Evolutionary conservation across 805 yeast genomes (phyloP).

Genomic region (Pichia rugopelliculosa): DNA sequence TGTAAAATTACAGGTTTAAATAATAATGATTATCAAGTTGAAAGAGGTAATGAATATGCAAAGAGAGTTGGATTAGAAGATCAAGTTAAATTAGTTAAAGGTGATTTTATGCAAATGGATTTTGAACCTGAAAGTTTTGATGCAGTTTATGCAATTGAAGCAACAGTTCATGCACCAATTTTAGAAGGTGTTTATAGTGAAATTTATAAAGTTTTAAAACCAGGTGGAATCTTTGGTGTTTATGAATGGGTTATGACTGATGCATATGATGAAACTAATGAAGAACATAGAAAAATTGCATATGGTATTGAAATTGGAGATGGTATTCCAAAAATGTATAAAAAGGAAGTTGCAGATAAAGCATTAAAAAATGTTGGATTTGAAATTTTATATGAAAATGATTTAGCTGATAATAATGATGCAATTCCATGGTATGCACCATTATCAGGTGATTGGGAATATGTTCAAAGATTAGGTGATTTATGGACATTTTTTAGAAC

Average conservation of each 20-base stretch:
- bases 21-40: slow-evolving; percentile 95
- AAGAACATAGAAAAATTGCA: slow-evolving; percentile 87
- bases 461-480: slow-evolving; percentile 73
- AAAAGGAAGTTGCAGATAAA: slow-evolving; percentile 73
- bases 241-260: slow-evolving; percentile 99
- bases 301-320: slow-evolving; percentile 98
- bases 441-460: slow-evolving; percentile 87
- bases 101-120: slow-evolving; percentile 99
- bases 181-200: slow-evolving; percentile 93
- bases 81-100: slow-evolving; percentile 82
- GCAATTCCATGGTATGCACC: slow-evolving; percentile 98
- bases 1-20: slow-evolving; percentile 83
- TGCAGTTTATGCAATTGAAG: slow-evolving; percentile 97
- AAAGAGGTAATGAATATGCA: slow-evolving; percentile 82
- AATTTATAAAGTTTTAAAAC: slow-evolving; percentile 91
- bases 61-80: slow-evolving; percentile 54
- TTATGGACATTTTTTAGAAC: slow-evolving; percentile 83
- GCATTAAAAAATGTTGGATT: slow-evolving; percentile 87
- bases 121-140: slow-evolving; percentile 85
- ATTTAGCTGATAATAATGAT: slow-evolving; percentile 76
- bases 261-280: slow-evolving; percentile 75
- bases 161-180: slow-evolving; percentile 96
- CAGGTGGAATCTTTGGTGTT: slow-evolving; percentile 96
- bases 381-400: slow-evolving; percentile 64
- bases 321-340: slow-evolving; percentile 97